A percentile compares a stretch with the other conserved stretches of the same genome.
Conservation (phyloP, 768 basidiomycete genomes). For the Hygrophorus russula region DNA sequence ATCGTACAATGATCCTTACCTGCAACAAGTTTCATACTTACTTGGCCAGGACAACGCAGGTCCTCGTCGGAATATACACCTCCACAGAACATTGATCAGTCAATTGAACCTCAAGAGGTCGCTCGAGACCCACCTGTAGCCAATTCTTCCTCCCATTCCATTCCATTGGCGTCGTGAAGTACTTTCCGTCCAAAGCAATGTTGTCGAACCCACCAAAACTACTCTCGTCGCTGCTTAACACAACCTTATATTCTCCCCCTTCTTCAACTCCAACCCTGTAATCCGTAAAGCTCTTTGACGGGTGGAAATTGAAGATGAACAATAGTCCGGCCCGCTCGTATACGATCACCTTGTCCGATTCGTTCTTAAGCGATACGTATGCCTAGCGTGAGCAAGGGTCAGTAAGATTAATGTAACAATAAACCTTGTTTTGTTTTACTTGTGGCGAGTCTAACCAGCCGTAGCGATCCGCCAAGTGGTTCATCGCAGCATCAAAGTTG, state of each 20-base stretch:
- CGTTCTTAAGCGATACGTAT: conserved; percentile 90
- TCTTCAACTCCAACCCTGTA: conserved; percentile 87
- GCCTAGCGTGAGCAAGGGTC: conserved; percentile 36
- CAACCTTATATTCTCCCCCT: conserved; percentile 74
- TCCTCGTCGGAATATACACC: conserved; percentile 64
- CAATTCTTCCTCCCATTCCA: conserved; percentile 94
- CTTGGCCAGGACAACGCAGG: conserved; percentile 53
- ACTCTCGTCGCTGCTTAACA: conserved; percentile 79
- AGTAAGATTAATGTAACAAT: conserved; percentile 2
- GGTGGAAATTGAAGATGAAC: conserved; percentile 97
- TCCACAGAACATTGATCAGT: conserved; percentile 12
- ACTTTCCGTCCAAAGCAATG: conserved; percentile 48
- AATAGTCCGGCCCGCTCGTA: conserved; percentile 90
- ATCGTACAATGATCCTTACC: no score
- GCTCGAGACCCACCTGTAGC: conserved; percentile 45
- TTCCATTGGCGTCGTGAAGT: conserved; percentile 73
- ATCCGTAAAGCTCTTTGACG: conserved; percentile 81
- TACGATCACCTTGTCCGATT: conserved; percentile 85
- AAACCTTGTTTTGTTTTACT: conserved; percentile 26
- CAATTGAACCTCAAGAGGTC: neutral
- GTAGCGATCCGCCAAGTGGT: conserved; percentile 67
- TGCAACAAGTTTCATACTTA: neutral
- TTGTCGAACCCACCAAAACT: conserved; percentile 87
- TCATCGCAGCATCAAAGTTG: conserved; percentile 91
- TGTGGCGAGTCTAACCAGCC: conserved; percentile 79